These are phyloP conservation scores for Beauveria pseudobassiana DNA, from an alignment of 2,329 filamentous ascomycete genomes.

Conservation along the genomic window DNA sequence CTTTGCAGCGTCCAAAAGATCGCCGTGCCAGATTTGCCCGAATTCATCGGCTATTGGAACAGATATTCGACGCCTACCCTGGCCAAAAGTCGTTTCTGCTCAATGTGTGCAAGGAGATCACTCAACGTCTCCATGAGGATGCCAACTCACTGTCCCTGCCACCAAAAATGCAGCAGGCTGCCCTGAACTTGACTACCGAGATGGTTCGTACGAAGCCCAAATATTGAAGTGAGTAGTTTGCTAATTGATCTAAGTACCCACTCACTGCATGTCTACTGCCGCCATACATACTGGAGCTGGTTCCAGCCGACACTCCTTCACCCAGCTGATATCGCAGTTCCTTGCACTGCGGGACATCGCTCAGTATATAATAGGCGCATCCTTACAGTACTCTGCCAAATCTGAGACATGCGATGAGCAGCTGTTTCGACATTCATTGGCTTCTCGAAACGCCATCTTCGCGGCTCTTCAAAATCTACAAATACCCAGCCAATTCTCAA, in stretches of 20 bases:
- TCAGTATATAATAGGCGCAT: constrained; percentile 31
- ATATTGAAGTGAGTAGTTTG: constrained; percentile 1
- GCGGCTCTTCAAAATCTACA: constrained; percentile 27
- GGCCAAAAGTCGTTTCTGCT: constrained; percentile 30
- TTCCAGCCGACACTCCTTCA: constrained; percentile 20
- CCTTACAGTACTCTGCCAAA: constrained; percentile 29
- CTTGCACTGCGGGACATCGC: constrained; percentile 31
- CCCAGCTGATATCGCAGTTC: constrained; percentile 30
- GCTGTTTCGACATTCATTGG: constrained; percentile 26
- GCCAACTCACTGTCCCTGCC: constrained; percentile 28
- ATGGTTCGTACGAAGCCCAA: constrained; percentile 23
- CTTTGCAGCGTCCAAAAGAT: constrained; percentile 25
- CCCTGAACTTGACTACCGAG: constrained; percentile 29
- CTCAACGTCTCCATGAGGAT: constrained; percentile 26
- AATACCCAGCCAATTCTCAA: constrained; percentile 26
- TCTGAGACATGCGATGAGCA: constrained; percentile 26
- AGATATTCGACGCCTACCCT: constrained; percentile 31
- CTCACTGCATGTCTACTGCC: constrained; percentile 27
- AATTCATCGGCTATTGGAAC: constrained; percentile 29
- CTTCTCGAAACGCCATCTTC: constrained; percentile 30
- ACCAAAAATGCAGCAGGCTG: constrained; percentile 22
- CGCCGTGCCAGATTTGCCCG: constrained; percentile 31
- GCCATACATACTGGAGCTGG: constrained; percentile 27
- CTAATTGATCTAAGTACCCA: constrained; percentile 21
- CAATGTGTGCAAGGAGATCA: constrained; percentile 29